Conservation (phyloP, 75 land plant species). For the Pinus albicaulis region DNA sequence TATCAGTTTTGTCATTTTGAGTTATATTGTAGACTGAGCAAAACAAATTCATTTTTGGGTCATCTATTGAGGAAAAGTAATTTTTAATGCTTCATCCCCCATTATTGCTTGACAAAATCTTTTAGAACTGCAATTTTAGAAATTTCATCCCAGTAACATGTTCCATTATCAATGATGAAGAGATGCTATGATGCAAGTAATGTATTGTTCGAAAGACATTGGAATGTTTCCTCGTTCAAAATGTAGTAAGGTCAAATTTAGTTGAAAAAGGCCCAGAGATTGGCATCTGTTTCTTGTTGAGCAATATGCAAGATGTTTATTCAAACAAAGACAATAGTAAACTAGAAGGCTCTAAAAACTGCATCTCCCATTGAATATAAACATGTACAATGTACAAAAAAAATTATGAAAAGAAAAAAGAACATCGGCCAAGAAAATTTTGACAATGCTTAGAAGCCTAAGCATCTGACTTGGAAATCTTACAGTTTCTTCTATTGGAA, state of each 20-base stretch:
- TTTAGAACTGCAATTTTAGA: not conserved
- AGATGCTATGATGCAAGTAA: not conserved
- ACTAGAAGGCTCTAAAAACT: not conserved
- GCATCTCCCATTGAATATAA: not conserved
- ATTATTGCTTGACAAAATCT: no score
- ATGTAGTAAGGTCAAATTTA: not conserved
- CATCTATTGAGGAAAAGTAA: not conserved
- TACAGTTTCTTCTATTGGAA: conserved; percentile 84
- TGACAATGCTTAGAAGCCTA: not conserved
- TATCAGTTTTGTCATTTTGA: no score
- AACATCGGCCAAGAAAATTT: not conserved
- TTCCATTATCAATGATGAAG: not conserved
- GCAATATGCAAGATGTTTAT: not conserved
- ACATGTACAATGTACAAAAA: not conserved
- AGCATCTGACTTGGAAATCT: conserved; percentile 11
- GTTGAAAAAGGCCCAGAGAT: not conserved
- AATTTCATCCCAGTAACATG: not conserved
- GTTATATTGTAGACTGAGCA: no score
- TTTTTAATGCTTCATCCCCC: not conserved
- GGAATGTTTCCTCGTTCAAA: not conserved
- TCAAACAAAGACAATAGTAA: not conserved
- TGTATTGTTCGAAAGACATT: not conserved
- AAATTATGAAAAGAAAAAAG: not conserved
- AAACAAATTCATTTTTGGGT: no score
- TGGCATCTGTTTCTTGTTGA: not conserved